Evolutionary conservation across 495 filamentous ascomycete species (phyloP).

Genomic region (Penicillium bovifimosum): DNA sequence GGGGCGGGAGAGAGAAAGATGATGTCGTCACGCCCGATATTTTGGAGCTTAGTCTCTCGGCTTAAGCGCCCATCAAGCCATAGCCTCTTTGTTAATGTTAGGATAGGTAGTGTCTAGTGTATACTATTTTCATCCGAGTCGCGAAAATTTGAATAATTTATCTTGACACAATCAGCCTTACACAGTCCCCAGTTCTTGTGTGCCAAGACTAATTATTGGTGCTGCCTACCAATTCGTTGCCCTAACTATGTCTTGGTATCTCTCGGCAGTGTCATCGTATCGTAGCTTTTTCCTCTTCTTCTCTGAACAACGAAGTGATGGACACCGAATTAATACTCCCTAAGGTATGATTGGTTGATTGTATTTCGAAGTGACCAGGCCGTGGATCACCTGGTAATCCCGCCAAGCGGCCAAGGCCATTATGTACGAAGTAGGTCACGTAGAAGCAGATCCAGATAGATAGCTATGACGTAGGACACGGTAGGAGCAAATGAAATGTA

Average conservation of each 20-base stretch:
- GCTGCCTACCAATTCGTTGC: background rate
- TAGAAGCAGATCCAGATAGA: no score
- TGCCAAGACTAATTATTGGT: constrained; percentile 6
- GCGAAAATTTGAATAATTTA: no score
- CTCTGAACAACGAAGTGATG: background rate
- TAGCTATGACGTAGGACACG: background rate
- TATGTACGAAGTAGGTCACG: no score
- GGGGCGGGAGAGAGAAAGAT: constrained; percentile 7
- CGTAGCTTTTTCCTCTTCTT: background rate
- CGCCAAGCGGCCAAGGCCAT: no score
- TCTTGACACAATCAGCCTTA: background rate
- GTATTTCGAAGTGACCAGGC: no score
- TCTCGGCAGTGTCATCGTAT: constrained; percentile 1
- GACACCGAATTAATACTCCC: background rate
- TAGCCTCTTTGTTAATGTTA: no score
- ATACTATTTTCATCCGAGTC: background rate
- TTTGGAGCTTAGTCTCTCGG: background rate
- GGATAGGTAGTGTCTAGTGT: no score
- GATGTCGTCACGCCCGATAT: constrained; percentile 19
- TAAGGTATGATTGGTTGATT: no score
- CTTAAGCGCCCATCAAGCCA: no score
- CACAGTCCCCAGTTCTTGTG: background rate
- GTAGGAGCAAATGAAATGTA: background rate
- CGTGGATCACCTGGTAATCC: no score
- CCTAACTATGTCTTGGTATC: background rate